These are phyloP conservation scores for Aureobasidium melanogenum DNA, from an alignment of 2,329 filamentous ascomycete genomes.

Conservation along the genomic window DNA sequence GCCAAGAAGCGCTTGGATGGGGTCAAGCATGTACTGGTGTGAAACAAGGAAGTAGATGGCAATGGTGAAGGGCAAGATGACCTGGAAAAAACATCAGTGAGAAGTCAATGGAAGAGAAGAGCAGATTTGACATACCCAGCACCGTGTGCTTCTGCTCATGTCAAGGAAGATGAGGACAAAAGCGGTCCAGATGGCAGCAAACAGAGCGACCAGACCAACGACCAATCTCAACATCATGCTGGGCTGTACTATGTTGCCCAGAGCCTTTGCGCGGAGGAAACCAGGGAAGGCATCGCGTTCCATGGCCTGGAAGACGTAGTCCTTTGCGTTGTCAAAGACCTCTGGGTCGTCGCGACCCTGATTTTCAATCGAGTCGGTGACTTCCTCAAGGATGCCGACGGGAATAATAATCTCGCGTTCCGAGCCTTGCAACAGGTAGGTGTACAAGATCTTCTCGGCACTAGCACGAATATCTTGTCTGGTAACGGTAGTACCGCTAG, in stretches of 20 bases:
- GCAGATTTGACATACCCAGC: slow-evolving; percentile 59
- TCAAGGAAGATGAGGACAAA: slow-evolving; percentile 91
- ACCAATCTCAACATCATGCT: slow-evolving; percentile 81
- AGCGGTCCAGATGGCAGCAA: slow-evolving; percentile 86
- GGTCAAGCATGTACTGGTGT: slow-evolving; percentile 93
- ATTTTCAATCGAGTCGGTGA: slow-evolving; percentile 82
- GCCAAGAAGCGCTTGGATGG: slow-evolving; percentile 77
- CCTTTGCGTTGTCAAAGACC: slow-evolving; percentile 93
- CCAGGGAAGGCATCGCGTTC: slow-evolving; percentile 98
- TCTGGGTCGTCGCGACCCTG: slow-evolving; percentile 91
- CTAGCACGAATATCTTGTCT: slow-evolving; percentile 84
- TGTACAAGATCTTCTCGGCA: slow-evolving; percentile 98
- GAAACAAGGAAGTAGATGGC: slow-evolving; percentile 82
- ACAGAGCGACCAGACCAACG: slow-evolving; percentile 75
- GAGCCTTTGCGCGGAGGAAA: slow-evolving; percentile 86
- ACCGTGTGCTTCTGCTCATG: slow-evolving; percentile 61
- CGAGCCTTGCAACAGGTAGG: slow-evolving; percentile 86
- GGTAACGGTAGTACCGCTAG: slow-evolving; percentile 71
- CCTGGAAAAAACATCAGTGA: slow-evolving; percentile 30
- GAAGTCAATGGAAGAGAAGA: not conserved
- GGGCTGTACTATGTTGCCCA: slow-evolving; percentile 89
- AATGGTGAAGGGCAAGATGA: slow-evolving; percentile 84
- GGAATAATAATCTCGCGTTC: slow-evolving; percentile 94
- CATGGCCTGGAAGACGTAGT: slow-evolving; percentile 99
- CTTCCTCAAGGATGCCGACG: slow-evolving; percentile 73